Base-by-base conservation (phyloP, 169 alveolate species). In the Plasmodium chabaudi region DNA sequence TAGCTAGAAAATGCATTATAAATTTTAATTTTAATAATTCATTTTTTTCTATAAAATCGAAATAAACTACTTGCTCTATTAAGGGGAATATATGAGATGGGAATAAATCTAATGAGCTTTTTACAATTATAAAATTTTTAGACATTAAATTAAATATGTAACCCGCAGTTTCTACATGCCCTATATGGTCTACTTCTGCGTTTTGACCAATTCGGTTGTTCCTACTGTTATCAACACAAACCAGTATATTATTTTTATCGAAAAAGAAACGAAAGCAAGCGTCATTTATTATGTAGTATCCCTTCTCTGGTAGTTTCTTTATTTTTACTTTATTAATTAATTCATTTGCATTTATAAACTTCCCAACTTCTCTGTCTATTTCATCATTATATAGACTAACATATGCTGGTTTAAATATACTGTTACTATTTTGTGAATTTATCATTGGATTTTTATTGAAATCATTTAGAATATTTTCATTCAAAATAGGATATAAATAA, bases 331-430 rank as follows among this genome's bases (percentile, higher is more conserved):
- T 77, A 21, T 51, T 39, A 10, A 69, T n/a, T 34, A 63, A 23
- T 27, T 69, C 42, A 34, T 42, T 49, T 51, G 56, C 70, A 77
- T 77, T 77, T 56, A 77, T 39, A 2, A 77, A 23, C 5, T 53
- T 49, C 9, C 77, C 88, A 63, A 77, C 63, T 21, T 46, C 61
- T 27, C 51, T 77, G 51, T 77, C 88, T 5, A 77, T 27, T 25
- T 77, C 75, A 53, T 77, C 88, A 56, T 77, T 77, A 23, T 77
- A 77, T 19, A 77, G n/a, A 63, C 73, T 63, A 15, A 77, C 88
- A 17, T 77, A 77, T 6, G 39, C 42, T 9, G 88, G 88, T 64
- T 46, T 69, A 46, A 77, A 77, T 49, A 27, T n/a, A 49, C 5
- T 46, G 34, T 44, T 53, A 9, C 12, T 7, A 19, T 39, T 5